Percentiles rank a stretch among this genome's conserved stretches.
phyloP scores from a whole-genome alignment of 2,329 filamentous ascomycete genomes.

The Diaporthe citrichinensis region DNA sequence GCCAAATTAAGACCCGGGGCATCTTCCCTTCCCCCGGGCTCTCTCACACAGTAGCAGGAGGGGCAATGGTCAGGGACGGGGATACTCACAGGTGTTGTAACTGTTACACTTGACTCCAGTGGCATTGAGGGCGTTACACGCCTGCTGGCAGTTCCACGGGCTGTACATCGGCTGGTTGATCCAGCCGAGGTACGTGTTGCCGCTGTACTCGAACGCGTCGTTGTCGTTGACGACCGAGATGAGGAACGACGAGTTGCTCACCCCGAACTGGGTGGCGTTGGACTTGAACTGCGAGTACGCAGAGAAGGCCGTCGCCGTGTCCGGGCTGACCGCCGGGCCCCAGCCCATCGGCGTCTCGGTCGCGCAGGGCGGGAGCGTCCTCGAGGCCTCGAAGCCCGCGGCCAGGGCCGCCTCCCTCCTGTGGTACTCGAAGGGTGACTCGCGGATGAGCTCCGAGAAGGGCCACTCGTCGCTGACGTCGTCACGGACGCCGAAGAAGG shows the following conservation, averaged over 20 bases:
- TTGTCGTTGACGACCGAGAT: not conserved
- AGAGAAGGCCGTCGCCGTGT: not conserved
- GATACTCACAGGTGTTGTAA: slow-evolving; percentile 10
- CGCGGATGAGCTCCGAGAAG: slow-evolving; percentile 2
- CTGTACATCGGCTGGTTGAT: not conserved
- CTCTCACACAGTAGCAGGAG: too few relatives aligned
- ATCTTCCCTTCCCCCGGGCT: too few relatives aligned
- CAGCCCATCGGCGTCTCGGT: not conserved
- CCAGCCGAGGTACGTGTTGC: not conserved
- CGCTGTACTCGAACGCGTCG: not conserved
- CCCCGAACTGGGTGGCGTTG: not conserved
- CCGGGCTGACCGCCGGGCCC: not conserved
- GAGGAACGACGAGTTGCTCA: not conserved
- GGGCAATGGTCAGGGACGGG: too few relatives aligned
- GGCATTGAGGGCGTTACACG: slow-evolving; percentile 5
- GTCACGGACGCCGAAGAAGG: not conserved
- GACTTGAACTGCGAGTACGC: not conserved
- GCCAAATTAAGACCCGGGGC: too few relatives aligned
- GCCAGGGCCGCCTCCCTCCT: too few relatives aligned
- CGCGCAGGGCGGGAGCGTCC: not conserved
- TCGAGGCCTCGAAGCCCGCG: not conserved
- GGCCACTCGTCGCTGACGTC: not conserved
- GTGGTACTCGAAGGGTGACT: slow-evolving; percentile 13
- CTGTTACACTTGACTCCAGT: slow-evolving; percentile 9
- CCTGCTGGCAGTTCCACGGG: not conserved